Conservation (phyloP, 352 stramenopile genomes). For the Phytophthora idaei region DNA sequence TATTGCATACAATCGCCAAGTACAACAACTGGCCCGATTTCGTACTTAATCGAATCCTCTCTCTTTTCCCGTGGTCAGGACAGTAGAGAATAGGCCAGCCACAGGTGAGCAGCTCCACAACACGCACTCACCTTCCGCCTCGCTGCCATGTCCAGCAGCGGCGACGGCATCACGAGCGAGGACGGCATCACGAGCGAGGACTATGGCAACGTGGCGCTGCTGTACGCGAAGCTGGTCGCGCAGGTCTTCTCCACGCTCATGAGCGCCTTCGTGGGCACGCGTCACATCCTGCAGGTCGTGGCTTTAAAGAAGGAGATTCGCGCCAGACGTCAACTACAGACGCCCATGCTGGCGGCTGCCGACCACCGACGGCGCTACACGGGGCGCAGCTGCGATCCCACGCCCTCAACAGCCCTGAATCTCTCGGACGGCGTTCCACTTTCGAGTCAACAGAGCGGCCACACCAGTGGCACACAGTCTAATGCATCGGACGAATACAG, state of each 20-base stretch:
- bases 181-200: slow-evolving; percentile 24
- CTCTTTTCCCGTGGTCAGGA: slow-evolving; percentile 20
- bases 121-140: background rate
- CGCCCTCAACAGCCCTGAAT: slow-evolving; percentile 23
- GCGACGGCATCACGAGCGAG: slow-evolving; percentile 16
- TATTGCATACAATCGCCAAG: slow-evolving; percentile 19
- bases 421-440: slow-evolving; percentile 11
- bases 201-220: slow-evolving; percentile 40
- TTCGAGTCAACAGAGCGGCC: slow-evolving; percentile 20
- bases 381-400: slow-evolving; percentile 20
- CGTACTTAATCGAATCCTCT: slow-evolving; percentile 27
- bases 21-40: slow-evolving; percentile 41
- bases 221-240: slow-evolving; percentile 69
- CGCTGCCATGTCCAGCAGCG: slow-evolving; percentile 27
- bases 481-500: slow-evolving; percentile 40
- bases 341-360: slow-evolving; percentile 38
- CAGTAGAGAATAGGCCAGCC: slow-evolving; percentile 25
- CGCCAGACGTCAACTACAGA: slow-evolving; percentile 34
- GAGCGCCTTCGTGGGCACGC: slow-evolving; percentile 68
- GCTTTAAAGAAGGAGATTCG: slow-evolving; percentile 38
- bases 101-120: slow-evolving; percentile 13
- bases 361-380: slow-evolving; percentile 20
- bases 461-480: slow-evolving; percentile 33
- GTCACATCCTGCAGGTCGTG: slow-evolving; percentile 65
- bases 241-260: slow-evolving; percentile 73